Base-by-base conservation (phyloP, 129 eudicot genomes). In the Deinandra increscens region DNA sequence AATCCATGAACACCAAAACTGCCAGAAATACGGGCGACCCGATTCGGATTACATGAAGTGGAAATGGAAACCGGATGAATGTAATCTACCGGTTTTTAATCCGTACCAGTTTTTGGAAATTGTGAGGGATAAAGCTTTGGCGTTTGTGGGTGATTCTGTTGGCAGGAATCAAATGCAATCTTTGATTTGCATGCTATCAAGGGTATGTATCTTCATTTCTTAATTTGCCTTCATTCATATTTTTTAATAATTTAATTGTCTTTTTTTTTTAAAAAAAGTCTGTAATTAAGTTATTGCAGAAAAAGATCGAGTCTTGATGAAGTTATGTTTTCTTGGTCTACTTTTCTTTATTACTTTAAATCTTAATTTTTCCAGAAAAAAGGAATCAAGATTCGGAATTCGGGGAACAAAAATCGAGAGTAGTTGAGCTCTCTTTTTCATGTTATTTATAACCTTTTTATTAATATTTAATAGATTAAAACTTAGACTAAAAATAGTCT, bases 81-180 rank as follows among this genome's bases (percentile, higher is more conserved):
- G 96, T 68, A 85, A 86, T 3, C 31, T 90, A 3, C 85, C 80
- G 4, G 49, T 84, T 5, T 84, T 90, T 34, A 73, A 90, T 64
- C 91, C 95, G 48, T 69, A 64, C 10, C 80, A 79, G 77, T 90
- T 90, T 60, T 62, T 90, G 76, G 84, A 87, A 17, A 70, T 80
- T n/a, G 76, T 90, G 23, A 77, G 94, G 60, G 88, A 77, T 23
- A 86, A 82, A 68, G 67, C 91, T 9, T 56, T 90, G 70, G 94
- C 91, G 9, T 86, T 90, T 84, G 91, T 90, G 41, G 97, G 97
- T 18, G 95, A 90, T 69, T 90, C 97, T 34, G 91, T 90, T 17
- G 97, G 83, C 0, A 76, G 97, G 63, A 90, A 86, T 61, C 95
- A 90, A 12, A 85, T 84, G 85, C 94, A 90, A 58, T 90, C 95